phyloP scores from a whole-genome alignment of 176 grass and related monocot genomes.

The Urochloa ruziziensis region DNA sequence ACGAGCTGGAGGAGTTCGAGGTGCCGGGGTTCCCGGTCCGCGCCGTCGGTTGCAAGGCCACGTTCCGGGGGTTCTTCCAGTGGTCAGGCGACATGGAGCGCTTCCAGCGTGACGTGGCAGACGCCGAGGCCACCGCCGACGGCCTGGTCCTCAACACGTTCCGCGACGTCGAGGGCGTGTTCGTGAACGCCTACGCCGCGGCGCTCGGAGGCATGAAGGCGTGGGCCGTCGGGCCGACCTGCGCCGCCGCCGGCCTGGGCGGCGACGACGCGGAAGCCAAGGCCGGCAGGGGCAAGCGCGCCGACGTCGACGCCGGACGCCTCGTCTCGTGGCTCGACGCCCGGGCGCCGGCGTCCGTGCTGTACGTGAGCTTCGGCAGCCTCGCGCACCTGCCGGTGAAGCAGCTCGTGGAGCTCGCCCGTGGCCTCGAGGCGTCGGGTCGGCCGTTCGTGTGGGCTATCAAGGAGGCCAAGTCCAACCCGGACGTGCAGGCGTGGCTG shows the following conservation, averaged over 20 bases:
- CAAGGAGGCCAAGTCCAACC: slow-evolving; percentile 35
- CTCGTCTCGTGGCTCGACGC: slow-evolving; percentile 44
- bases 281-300: slow-evolving; percentile 40
- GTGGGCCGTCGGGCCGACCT: slow-evolving; percentile 53
- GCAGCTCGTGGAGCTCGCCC: slow-evolving; percentile 36
- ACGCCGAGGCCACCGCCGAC: slow-evolving; percentile 47
- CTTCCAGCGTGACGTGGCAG: background rate
- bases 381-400: slow-evolving; percentile 12
- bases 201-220: slow-evolving; percentile 27
- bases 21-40: slow-evolving; percentile 41
- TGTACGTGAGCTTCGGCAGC: slow-evolving; percentile 62
- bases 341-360: slow-evolving; percentile 30
- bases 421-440: slow-evolving; percentile 44
- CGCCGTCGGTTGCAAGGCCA: slow-evolving; percentile 23
- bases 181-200: slow-evolving; percentile 37
- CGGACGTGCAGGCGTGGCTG: slow-evolving; percentile 40
- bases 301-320: background rate
- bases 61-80: slow-evolving; percentile 38
- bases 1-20: slow-evolving; percentile 29
- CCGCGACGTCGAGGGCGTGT: slow-evolving; percentile 30
- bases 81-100: background rate
- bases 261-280: background rate
- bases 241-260: background rate
- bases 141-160: slow-evolving; percentile 59
- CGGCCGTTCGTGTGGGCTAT: slow-evolving; percentile 53